Evolutionary conservation across 345 rosid genomes (phyloP), one percentile per base, ranked within the genome.

Genomic region (Punica granatum): DNA sequence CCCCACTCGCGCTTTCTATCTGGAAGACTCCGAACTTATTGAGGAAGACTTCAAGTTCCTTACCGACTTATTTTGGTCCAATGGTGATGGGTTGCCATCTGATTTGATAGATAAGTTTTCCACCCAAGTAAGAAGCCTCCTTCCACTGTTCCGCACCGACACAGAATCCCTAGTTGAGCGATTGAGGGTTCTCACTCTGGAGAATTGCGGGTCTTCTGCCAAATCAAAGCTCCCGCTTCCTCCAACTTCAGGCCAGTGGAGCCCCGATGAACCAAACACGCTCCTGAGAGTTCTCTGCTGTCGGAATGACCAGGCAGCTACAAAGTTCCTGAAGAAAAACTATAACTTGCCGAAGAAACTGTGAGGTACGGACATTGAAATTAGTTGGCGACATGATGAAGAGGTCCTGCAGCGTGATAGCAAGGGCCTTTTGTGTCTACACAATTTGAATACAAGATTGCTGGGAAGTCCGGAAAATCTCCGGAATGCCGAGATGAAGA

Each of bases 11-110:
- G 76, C 89, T 62, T 94, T 94, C 75, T 64, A 83, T 18, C 61
- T 64, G 59, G 91, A 79, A 75, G 97, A 94, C 69, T 88, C 86
- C 15, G 81, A 76, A 31, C 70, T 80, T 0, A 80, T 94, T 54
- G 89, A 88, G 25, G 98, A 89, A 60, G 99, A 94, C 79, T 88
- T 94, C 72, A 88, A 88, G 80, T 72, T 77, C 64, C 83, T 94
- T 2, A 80, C 76, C 51, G 96, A 89, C 72, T 79, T 92, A 34
- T 94, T 94, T 76, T 94, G 95, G 98, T 85, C 99, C 42, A 86
- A 94, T 37, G 98, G 98, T 30, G 98, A 91, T 56, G 99, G 97
- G 21, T 75, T 91, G 78, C 96, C 99, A 12, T 73, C 85, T 66
- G 96, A 88, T 36, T 74, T 91, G 73, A 88, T 94, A 25, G 88